These are phyloP conservation scores for Podospora conica DNA, from an alignment of 495 filamentous ascomycete species.

Conservation along the genomic window DNA sequence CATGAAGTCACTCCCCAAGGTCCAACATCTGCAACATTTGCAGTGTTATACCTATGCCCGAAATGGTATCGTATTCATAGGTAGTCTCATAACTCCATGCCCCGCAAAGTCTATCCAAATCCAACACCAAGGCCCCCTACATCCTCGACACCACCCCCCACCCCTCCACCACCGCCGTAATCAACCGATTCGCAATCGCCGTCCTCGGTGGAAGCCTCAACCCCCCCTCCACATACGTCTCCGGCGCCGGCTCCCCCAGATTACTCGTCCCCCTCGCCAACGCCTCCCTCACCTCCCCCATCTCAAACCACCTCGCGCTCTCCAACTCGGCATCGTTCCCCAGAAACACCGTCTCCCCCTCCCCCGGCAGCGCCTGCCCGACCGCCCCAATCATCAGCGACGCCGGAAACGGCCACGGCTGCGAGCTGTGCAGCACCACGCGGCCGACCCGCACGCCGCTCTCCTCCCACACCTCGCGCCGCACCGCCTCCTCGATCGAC, in stretches of 20 bases:
- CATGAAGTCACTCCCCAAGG: not conserved
- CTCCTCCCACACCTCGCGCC: constrained; percentile 95
- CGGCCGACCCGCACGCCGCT: constrained; percentile 76
- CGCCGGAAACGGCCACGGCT: constrained; percentile 64
- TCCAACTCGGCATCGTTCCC: constrained; percentile 88
- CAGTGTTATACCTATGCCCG: not conserved
- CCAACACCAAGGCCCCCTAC: constrained; percentile 11
- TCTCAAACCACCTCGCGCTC: constrained; percentile 76
- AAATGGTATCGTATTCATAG: not conserved
- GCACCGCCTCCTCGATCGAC: constrained; percentile 88
- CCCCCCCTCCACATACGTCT: constrained; percentile 65
- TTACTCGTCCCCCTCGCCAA: constrained; percentile 55
- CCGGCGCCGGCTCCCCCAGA: constrained; percentile 54
- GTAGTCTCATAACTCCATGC: too few relatives aligned
- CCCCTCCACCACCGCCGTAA: constrained; percentile 40
- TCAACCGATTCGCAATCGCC: constrained; percentile 74
- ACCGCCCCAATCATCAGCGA: constrained; percentile 95
- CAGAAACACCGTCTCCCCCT: constrained; percentile 72
- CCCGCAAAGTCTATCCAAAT: not conserved
- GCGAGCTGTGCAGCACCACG: constrained; percentile 86
- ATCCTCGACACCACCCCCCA: constrained; percentile 38
- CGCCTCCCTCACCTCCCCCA: constrained; percentile 64
- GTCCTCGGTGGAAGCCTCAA: constrained; percentile 68
- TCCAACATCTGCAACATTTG: not conserved
- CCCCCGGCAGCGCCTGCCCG: constrained; percentile 70